These are phyloP conservation scores for Blastomyces parvus DNA, from an alignment of 2,329 filamentous ascomycete genomes.

Conservation along the genomic window DNA sequence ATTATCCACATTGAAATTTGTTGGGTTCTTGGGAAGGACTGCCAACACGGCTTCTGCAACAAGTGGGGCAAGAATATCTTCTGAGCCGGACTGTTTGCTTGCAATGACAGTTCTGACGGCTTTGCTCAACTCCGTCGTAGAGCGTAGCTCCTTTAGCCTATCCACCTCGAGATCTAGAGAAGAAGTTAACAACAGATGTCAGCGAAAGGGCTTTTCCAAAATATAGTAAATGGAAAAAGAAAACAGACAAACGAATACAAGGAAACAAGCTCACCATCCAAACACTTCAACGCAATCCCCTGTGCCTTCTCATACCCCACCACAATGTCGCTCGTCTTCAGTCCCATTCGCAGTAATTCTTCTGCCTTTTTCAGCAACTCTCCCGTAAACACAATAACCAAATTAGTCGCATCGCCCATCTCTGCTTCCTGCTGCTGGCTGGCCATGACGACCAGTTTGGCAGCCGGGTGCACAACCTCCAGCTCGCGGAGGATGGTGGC, in stretches of 20 bases:
- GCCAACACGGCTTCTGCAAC: slow-evolving; percentile 77
- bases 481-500: slow-evolving; percentile 95
- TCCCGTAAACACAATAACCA: slow-evolving; percentile 91
- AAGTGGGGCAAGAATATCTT: slow-evolving; percentile 76
- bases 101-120: slow-evolving; percentile 90
- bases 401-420: slow-evolving; percentile 97
- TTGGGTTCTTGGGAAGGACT: slow-evolving; percentile 88
- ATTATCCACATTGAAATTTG: slow-evolving; percentile 98
- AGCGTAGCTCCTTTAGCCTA: slow-evolving; percentile 74
- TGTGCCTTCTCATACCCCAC: slow-evolving; percentile 93
- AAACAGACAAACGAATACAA: slow-evolving; percentile 1
- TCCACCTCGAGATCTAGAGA: slow-evolving; percentile 72
- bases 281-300: slow-evolving; percentile 69
- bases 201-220: slow-evolving; percentile 10
- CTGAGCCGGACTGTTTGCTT: slow-evolving; percentile 91
- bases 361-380: slow-evolving; percentile 96
- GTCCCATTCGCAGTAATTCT: slow-evolving; percentile 87
- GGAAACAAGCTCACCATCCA: slow-evolving; percentile 52
- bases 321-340: slow-evolving; percentile 97
- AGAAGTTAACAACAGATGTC: not conserved
- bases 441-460: slow-evolving; percentile 96
- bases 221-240: not conserved
- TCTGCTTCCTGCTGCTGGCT: slow-evolving; percentile 97
- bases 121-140: slow-evolving; percentile 79
- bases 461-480: slow-evolving; percentile 95